Percentiles rank a stretch among this genome's conserved stretches.
These are phyloP conservation scores for Aspergillus udagawae DNA, from an alignment of 2,329 filamentous ascomycete species.

Conservation along the genomic window DNA sequence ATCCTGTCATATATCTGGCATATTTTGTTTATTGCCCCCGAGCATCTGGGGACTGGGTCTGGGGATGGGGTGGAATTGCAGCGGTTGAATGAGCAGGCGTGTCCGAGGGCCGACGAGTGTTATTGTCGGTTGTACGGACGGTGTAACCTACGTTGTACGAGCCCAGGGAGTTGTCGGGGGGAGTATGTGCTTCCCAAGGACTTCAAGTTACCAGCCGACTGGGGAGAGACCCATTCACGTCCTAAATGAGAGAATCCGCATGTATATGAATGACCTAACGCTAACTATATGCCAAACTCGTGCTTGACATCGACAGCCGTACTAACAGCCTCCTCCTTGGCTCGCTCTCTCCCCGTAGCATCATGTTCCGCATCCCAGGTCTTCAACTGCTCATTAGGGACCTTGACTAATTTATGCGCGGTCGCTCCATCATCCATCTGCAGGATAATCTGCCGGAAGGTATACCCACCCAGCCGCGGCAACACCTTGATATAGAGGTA, in stretches of 20 bases:
- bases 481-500: conserved; percentile 55
- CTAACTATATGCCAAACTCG: not conserved
- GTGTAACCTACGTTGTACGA: conserved; percentile 34
- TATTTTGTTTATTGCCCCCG: conserved; percentile 37
- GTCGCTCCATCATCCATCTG: conserved; percentile 47
- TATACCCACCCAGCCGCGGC: conserved; percentile 52
- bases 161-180: conserved; percentile 32
- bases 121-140: conserved; percentile 45
- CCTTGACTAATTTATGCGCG: conserved; percentile 51
- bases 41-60: not conserved
- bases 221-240: conserved; percentile 27
- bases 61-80: conserved; percentile 29
- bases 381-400: conserved; percentile 49
- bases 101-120: conserved; percentile 39
- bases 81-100: conserved; percentile 33
- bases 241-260: not conserved
- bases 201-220: conserved; percentile 35
- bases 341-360: conserved; percentile 30
- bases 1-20: conserved; percentile 50
- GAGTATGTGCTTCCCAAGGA: conserved; percentile 38
- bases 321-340: not conserved
- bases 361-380: conserved; percentile 60
- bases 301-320: not conserved
- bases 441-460: conserved; percentile 53
- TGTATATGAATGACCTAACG: not conserved